Evolutionary conservation across 2,329 filamentous ascomycete species (phyloP).

Genomic region (Verticillium zaregamsianum): DNA sequence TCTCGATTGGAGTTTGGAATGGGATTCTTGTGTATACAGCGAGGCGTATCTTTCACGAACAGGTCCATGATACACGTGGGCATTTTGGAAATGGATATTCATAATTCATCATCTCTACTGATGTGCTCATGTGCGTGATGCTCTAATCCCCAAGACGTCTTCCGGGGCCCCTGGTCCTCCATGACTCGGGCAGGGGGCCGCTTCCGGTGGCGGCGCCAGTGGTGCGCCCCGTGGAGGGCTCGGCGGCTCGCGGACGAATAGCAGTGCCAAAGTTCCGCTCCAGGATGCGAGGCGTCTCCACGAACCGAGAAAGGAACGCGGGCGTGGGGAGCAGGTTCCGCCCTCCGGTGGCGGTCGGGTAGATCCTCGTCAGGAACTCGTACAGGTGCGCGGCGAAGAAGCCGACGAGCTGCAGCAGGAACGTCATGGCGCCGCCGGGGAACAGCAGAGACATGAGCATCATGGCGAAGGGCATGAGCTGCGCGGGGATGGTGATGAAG

Average conservation of each 20-base stretch:
- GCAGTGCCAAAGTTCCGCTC: conserved; percentile 61
- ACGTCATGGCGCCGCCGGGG: conserved; percentile 45
- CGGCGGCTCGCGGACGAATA: conserved; percentile 32
- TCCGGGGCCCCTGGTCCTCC: conserved; percentile 59
- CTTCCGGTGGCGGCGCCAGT: conserved; percentile 35
- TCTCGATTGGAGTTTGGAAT: background rate
- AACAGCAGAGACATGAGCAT: conserved; percentile 70
- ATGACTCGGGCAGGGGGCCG: conserved; percentile 57
- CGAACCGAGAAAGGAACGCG: conserved; percentile 62
- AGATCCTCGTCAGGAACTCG: conserved; percentile 84
- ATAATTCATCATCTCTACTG: conserved; percentile 1
- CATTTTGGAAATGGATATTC: conserved; percentile 6
- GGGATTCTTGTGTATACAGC: background rate
- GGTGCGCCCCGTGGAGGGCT: conserved; percentile 29
- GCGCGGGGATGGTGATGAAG: conserved; percentile 78
- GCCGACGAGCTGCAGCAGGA: conserved; percentile 68
- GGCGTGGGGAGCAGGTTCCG: conserved; percentile 74
- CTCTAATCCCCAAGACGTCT: conserved; percentile 51
- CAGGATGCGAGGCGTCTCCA: conserved; percentile 45
- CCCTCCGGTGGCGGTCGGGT: conserved; percentile 84
- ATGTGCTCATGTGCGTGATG: background rate
- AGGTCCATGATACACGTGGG: background rate
- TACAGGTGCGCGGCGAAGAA: conserved; percentile 83
- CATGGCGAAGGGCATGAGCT: conserved; percentile 77
- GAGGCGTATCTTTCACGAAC: background rate